A percentile compares a stretch with the other conserved stretches of the same genome.
phyloP scores from a whole-genome alignment of 176 grass and related monocot genomes.

The Raddia distichophylla region DNA sequence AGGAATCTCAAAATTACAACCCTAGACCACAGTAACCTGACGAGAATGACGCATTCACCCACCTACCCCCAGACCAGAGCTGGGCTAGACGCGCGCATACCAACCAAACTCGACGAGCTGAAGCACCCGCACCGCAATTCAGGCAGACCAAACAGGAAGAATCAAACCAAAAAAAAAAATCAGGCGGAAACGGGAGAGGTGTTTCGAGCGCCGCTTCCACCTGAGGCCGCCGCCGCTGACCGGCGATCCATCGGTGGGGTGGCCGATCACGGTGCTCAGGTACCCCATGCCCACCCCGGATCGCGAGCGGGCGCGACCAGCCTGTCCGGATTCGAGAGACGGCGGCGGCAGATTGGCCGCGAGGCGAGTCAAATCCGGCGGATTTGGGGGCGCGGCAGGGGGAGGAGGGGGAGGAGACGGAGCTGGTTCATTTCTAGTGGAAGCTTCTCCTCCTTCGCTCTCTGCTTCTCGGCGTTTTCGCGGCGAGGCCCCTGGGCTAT shows the following conservation, averaged over 20 bases:
- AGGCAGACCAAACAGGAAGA: too few species aligned
- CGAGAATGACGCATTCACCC: neutral
- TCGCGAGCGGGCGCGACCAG: neutral
- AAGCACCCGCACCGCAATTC: neutral
- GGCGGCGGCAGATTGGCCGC: neutral
- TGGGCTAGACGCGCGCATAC: neutral
- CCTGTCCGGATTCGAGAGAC: neutral
- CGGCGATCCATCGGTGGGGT: constrained; percentile 58
- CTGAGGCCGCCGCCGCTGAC: constrained; percentile 66
- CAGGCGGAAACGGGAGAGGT: too few species aligned
- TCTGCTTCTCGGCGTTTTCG: neutral
- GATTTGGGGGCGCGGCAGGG: constrained; percentile 28
- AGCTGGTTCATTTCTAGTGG: constrained; percentile 44
- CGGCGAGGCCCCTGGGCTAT: neutral
- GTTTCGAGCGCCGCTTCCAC: constrained; percentile 9
- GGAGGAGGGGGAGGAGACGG: neutral
- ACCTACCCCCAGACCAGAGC: neutral
- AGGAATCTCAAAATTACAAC: neutral
- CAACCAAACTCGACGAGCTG: neutral
- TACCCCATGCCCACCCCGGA: constrained; percentile 48
- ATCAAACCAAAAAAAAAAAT: neutral
- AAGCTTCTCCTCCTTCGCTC: neutral
- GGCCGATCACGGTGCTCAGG: constrained; percentile 59
- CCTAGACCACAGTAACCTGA: neutral
- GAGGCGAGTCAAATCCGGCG: constrained; percentile 6